Percentiles rank a stretch among this genome's conserved stretches.
Conservation (phyloP, 768 basidiomycete species). For the Lactarius deliciosus region DNA sequence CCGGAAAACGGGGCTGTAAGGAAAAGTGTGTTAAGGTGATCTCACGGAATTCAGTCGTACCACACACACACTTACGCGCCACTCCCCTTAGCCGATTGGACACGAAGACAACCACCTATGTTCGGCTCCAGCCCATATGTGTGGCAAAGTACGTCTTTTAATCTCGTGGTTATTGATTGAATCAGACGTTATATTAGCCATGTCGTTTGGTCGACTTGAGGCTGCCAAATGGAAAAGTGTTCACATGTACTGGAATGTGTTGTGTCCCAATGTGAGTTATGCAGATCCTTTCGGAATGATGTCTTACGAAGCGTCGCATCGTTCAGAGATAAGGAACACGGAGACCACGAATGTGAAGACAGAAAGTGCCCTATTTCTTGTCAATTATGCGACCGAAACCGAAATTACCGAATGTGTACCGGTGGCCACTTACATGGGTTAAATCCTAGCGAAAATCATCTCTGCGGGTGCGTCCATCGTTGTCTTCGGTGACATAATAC, state of each 20-base stretch:
- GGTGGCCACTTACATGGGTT: slow-evolving; percentile 52
- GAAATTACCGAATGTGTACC: slow-evolving; percentile 42
- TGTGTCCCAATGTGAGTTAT: slow-evolving; percentile 4
- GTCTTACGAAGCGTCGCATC: background rate
- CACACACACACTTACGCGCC: background rate
- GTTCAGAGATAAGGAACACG: slow-evolving; percentile 45
- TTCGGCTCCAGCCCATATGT: slow-evolving; percentile 51
- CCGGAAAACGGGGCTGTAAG: slow-evolving; percentile 50
- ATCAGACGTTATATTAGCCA: background rate
- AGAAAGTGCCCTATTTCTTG: slow-evolving; percentile 53
- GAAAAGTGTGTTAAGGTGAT: slow-evolving; percentile 50
- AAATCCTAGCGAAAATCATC: slow-evolving; percentile 43
- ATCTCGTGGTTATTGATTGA: background rate
- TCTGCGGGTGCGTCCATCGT: slow-evolving; percentile 50
- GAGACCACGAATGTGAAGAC: slow-evolving; percentile 49
- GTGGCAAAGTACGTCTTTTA: slow-evolving; percentile 45
- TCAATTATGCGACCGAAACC: slow-evolving; percentile 46
- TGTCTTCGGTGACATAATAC: background rate
- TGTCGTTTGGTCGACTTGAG: slow-evolving; percentile 8
- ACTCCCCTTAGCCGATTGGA: too few species aligned
- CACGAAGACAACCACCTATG: slow-evolving; percentile 50
- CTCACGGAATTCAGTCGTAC: background rate
- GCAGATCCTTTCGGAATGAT: background rate
- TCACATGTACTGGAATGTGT: slow-evolving; percentile 5
- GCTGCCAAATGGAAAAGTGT: background rate